phyloP scores from a whole-genome alignment of 306 rosid species.

The Fagus crenata region DNA sequence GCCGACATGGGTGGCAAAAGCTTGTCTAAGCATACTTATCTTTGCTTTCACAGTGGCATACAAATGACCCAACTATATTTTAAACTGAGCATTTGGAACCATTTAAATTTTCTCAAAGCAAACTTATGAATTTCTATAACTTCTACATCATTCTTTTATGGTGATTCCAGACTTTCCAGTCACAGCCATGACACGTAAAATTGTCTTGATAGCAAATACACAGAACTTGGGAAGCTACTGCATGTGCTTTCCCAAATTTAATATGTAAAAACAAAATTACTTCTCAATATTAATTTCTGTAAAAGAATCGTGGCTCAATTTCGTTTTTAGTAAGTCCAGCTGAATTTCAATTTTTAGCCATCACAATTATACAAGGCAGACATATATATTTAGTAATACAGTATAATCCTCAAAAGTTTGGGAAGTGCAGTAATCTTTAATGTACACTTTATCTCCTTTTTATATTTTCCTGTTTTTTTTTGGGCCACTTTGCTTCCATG shows the following conservation, averaged over 20 bases:
- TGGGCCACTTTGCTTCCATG: not conserved
- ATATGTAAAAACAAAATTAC: not conserved
- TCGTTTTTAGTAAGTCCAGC: not conserved
- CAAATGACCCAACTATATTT: too few species aligned
- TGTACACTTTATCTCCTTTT: not conserved
- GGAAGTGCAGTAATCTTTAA: conserved; percentile 9
- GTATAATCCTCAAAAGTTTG: conserved; percentile 1
- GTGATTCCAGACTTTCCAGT: too few species aligned
- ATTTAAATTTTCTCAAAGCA: too few species aligned
- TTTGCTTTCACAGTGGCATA: too few species aligned
- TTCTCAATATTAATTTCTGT: not conserved
- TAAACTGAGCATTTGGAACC: too few species aligned
- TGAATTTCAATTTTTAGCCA: not conserved
- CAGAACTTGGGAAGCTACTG: not conserved
- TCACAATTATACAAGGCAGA: conserved; percentile 23
- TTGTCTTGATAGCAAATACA: not conserved
- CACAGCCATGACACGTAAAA: too few species aligned
- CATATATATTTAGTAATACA: conserved; percentile 4
- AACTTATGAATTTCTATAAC: too few species aligned
- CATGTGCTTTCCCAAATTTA: not conserved
- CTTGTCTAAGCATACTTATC: too few species aligned
- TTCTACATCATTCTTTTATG: too few species aligned
- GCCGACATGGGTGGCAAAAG: too few species aligned
- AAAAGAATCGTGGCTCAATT: not conserved
- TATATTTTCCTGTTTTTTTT: too few species aligned